phyloP scores from a whole-genome alignment of 2,329 filamentous ascomycete genomes.

The Sporothrix humicola region DNA sequence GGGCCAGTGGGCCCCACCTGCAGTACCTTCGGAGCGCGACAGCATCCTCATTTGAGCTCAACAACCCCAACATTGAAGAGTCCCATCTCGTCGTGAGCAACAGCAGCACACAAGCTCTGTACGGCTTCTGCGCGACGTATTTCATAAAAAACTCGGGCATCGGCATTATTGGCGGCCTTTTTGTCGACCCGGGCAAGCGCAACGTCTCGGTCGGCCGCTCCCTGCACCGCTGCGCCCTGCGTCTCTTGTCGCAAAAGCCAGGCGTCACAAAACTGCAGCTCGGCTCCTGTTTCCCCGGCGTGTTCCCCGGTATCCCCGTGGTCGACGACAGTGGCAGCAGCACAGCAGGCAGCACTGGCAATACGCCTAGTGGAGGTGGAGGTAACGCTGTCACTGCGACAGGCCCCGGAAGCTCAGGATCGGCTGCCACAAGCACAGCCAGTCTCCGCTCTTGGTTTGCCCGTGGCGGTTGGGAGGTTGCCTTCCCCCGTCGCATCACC shows the following conservation, averaged over 20 bases:
- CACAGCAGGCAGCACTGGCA: slow-evolving; percentile 27
- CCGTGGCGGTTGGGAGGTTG: slow-evolving; percentile 81
- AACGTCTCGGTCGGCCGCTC: slow-evolving; percentile 91
- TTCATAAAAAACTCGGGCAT: slow-evolving; percentile 70
- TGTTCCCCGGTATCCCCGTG: slow-evolving; percentile 81
- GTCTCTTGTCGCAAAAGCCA: slow-evolving; percentile 70
- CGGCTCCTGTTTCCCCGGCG: slow-evolving; percentile 78
- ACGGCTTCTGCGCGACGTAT: slow-evolving; percentile 92
- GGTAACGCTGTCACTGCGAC: neutral
- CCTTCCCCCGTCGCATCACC: slow-evolving; percentile 60
- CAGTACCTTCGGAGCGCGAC: slow-evolving; percentile 72
- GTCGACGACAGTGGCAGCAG: slow-evolving; percentile 51
- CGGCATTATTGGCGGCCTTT: slow-evolving; percentile 84
- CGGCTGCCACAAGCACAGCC: slow-evolving; percentile 36
- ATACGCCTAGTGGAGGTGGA: slow-evolving; percentile 28
- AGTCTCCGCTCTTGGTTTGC: slow-evolving; percentile 77
- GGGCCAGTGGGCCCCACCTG: slow-evolving; percentile 68
- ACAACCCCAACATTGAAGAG: slow-evolving; percentile 70
- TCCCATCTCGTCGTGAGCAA: slow-evolving; percentile 92
- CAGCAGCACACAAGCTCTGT: slow-evolving; percentile 86
- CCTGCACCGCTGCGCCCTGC: slow-evolving; percentile 82
- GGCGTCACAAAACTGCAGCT: slow-evolving; percentile 81
- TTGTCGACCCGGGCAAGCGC: slow-evolving; percentile 84
- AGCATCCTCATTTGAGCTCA: slow-evolving; percentile 77
- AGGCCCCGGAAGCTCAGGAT: neutral